Evolutionary conservation across 2,329 filamentous ascomycete genomes (phyloP).

Genomic region (Claviceps spartinae): DNA sequence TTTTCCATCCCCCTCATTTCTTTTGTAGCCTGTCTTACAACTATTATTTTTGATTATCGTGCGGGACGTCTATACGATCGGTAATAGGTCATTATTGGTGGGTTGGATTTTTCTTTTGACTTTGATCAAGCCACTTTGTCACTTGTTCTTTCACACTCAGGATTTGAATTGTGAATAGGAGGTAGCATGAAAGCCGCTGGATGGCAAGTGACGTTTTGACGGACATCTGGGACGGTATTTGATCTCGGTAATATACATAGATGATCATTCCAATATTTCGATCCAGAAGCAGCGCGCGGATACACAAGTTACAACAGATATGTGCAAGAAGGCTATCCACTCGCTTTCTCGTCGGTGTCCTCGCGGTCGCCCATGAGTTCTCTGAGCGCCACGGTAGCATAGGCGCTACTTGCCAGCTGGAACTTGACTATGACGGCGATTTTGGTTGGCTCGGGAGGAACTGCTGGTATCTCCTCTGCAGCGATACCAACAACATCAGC

Average conservation of each 20-base stretch:
- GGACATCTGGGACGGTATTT: background rate
- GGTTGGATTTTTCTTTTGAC: background rate
- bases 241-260: background rate
- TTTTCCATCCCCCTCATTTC: background rate
- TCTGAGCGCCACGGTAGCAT: slow-evolving; percentile 70
- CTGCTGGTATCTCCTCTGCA: slow-evolving; percentile 10
- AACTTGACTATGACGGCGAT: slow-evolving; percentile 62
- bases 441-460: slow-evolving; percentile 15
- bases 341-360: slow-evolving; percentile 10
- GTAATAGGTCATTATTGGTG: background rate
- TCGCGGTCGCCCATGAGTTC: slow-evolving; percentile 52
- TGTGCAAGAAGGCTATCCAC: background rate
- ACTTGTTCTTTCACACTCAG: background rate
- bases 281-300: background rate
- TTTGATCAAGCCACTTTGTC: background rate
- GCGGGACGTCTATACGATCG: background rate
- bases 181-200: slow-evolving; percentile 1
- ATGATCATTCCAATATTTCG: background rate
- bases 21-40: background rate
- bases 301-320: background rate
- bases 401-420: slow-evolving; percentile 65
- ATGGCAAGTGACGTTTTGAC: background rate
- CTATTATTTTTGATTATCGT: background rate
- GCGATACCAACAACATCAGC: background rate
- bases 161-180: slow-evolving; percentile 1